Percentiles rank a stretch among this genome's conserved stretches.
Conservation (phyloP, 805 yeast species). For the Nematodospora valgi region DNA sequence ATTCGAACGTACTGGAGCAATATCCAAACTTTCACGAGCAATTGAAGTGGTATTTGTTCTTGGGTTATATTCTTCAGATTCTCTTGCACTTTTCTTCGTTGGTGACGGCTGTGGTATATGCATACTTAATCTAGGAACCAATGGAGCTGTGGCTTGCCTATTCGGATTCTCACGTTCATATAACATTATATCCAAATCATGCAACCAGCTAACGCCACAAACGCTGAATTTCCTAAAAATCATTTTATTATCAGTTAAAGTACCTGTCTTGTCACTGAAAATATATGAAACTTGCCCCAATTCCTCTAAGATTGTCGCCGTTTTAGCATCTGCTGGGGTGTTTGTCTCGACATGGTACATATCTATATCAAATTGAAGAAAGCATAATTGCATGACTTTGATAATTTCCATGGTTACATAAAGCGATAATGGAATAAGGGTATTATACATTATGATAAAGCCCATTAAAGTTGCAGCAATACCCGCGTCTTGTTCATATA, state of each 20-base stretch:
- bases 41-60: slow-evolving; percentile 29
- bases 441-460: slow-evolving; percentile 94
- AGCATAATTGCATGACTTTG: slow-evolving; percentile 77
- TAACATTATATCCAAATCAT: slow-evolving; percentile 54
- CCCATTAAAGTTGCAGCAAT: slow-evolving; percentile 91
- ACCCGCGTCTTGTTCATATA: slow-evolving; percentile 70
- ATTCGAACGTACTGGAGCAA: slow-evolving; percentile 11
- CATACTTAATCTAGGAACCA: slow-evolving; percentile 6
- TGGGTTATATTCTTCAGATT: slow-evolving; percentile 10
- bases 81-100: not conserved
- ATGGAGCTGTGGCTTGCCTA: slow-evolving; percentile 5
- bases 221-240: slow-evolving; percentile 83
- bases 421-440: slow-evolving; percentile 89
- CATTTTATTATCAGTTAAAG: slow-evolving; percentile 93
- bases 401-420: slow-evolving; percentile 97
- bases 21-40: slow-evolving; percentile 33
- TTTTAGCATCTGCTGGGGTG: slow-evolving; percentile 92
- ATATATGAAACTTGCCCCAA: slow-evolving; percentile 94
- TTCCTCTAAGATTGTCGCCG: slow-evolving; percentile 94
- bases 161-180: slow-evolving; percentile 9
- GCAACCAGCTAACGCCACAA: slow-evolving; percentile 87
- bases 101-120: not conserved
- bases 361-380: slow-evolving; percentile 88
- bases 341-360: slow-evolving; percentile 84
- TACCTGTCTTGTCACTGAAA: slow-evolving; percentile 96